These are phyloP conservation scores for Suzukiozyma palmioleophila DNA, from an alignment of 1,139 yeast genomes.

Conservation along the genomic window DNA sequence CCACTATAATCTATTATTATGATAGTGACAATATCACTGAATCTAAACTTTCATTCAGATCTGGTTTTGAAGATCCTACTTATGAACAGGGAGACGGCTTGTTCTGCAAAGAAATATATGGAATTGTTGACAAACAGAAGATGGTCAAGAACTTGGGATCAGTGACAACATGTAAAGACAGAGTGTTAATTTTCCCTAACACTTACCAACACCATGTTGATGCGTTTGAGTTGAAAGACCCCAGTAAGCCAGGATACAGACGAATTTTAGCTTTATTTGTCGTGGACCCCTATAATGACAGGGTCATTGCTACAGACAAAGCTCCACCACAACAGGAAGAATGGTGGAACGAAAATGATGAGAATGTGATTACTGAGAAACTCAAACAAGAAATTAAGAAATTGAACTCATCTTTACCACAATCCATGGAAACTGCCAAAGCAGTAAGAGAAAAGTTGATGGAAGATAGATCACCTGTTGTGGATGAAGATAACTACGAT, in stretches of 20 bases:
- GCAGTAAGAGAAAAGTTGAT: slow-evolving; percentile 24
- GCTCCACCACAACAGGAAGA: slow-evolving; percentile 40
- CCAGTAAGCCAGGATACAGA: slow-evolving; percentile 32
- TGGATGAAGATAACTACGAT: slow-evolving; percentile 9
- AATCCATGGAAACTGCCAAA: slow-evolving; percentile 22
- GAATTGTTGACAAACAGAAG: slow-evolving; percentile 24
- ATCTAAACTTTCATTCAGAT: slow-evolving; percentile 30
- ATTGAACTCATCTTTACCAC: slow-evolving; percentile 13
- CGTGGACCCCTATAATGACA: slow-evolving; percentile 32
- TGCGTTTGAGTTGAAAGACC: slow-evolving; percentile 33
- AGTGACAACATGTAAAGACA: slow-evolving; percentile 21
- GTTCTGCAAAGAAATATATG: slow-evolving; percentile 23
- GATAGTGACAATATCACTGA: slow-evolving; percentile 38
- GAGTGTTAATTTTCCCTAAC: slow-evolving; percentile 38
- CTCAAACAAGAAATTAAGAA: slow-evolving; percentile 5
- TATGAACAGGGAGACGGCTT: slow-evolving; percentile 33
- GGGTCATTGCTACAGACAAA: slow-evolving; percentile 23
- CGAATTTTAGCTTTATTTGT: slow-evolving; percentile 39
- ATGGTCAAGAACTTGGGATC: slow-evolving; percentile 22
- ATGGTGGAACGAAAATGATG: slow-evolving; percentile 28
- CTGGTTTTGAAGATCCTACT: slow-evolving; percentile 27
- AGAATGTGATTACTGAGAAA: slow-evolving; percentile 3
- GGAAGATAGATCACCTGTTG: slow-evolving; percentile 24
- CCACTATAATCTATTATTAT: slow-evolving; percentile 40
- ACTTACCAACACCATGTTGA: slow-evolving; percentile 37